These are phyloP conservation scores for Cicer chorassanicum DNA, from an alignment of 306 rosid species.

Conservation along the genomic window DNA sequence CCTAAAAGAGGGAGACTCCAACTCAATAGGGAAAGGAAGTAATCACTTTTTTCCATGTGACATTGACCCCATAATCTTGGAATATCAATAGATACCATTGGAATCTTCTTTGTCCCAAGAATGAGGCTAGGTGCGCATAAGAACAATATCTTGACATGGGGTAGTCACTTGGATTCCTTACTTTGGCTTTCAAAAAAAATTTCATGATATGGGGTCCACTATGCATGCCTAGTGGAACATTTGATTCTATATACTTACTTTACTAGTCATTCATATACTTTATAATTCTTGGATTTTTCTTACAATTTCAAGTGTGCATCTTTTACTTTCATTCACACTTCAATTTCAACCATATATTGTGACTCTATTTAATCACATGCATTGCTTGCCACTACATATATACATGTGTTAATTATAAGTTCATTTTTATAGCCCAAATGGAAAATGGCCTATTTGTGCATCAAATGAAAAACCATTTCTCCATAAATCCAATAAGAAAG, in stretches of 20 bases:
- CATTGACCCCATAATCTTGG: conserved; percentile 62
- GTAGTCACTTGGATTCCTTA: conserved; percentile 33
- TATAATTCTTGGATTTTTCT: conserved; percentile 31
- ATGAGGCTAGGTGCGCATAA: conserved; percentile 35
- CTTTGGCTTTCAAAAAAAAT: conserved; percentile 14
- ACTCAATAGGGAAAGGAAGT: conserved; percentile 39
- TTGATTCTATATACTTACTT: conserved; percentile 37
- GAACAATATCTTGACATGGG: conserved; percentile 24
- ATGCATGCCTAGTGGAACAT: conserved; percentile 41
- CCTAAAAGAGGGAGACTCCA: conserved; percentile 46
- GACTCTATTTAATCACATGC: conserved; percentile 28
- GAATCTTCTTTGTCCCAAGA: conserved; percentile 60
- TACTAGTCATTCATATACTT: not conserved
- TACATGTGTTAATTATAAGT: too few species aligned
- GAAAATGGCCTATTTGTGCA: not conserved
- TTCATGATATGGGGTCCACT: conserved; percentile 42
- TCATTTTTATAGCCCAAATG: not conserved
- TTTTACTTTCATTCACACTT: conserved; percentile 30
- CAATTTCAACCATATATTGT: conserved; percentile 11
- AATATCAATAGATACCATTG: conserved; percentile 52
- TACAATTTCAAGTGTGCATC: not conserved
- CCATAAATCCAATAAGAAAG: not conserved
- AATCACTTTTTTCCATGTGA: conserved; percentile 51
- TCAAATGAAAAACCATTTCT: not conserved
- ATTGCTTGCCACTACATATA: not conserved